Conservation (phyloP, 163 green algal species). For the Scenedesmus sp. region DNA sequence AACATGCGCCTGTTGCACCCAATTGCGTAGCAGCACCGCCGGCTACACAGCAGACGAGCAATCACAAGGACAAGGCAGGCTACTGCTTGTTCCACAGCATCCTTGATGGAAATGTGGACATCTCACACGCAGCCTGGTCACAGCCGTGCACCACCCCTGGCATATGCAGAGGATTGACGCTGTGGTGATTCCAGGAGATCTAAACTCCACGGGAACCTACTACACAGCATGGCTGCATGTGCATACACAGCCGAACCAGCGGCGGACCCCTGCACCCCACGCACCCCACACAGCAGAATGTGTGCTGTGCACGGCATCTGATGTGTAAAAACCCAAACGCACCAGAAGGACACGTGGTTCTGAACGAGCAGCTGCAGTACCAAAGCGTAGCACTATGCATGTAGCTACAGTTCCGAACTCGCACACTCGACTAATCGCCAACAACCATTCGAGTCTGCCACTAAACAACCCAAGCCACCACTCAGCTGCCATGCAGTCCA, state of each 20-base stretch:
- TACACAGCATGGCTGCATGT: not conserved
- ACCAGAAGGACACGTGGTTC: not conserved
- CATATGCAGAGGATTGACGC: slow-evolving; percentile 2
- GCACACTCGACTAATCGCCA: too few relatives aligned
- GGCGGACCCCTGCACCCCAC: not conserved
- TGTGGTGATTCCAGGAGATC: too few relatives aligned
- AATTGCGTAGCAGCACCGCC: too few relatives aligned
- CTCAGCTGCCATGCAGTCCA: too few relatives aligned
- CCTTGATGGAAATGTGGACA: not conserved
- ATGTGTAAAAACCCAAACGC: not conserved
- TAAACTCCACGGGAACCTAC: too few relatives aligned
- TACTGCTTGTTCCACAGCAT: not conserved
- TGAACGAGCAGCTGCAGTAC: not conserved
- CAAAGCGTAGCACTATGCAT: not conserved
- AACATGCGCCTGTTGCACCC: too few relatives aligned
- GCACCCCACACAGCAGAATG: not conserved
- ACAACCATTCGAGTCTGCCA: too few relatives aligned
- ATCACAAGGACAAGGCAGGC: not conserved
- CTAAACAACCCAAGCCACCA: too few relatives aligned
- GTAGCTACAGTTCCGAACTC: too few relatives aligned
- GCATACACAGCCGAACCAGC: not conserved
- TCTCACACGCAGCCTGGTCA: too few relatives aligned
- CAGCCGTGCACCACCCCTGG: not conserved
- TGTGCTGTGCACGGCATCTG: not conserved
- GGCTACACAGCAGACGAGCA: not conserved